A percentile compares a stretch with the other conserved stretches of the same genome.
These are phyloP conservation scores for Recurvomyces mirabilis DNA, from an alignment of 495 filamentous ascomycete species.

Conservation along the genomic window DNA sequence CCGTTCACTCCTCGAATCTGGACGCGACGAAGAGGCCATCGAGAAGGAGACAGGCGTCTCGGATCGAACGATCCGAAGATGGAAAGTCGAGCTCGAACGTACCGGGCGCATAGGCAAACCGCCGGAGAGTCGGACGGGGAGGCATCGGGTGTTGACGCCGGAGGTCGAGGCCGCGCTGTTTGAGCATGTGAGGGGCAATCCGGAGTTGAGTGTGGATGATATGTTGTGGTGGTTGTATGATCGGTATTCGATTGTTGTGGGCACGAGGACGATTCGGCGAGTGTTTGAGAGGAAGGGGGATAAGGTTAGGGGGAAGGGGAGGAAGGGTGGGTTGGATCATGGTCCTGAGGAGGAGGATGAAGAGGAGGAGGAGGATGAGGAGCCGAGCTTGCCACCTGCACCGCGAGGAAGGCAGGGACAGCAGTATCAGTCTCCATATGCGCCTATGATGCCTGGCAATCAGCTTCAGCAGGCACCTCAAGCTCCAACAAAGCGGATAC, in stretches of 20 bases:
- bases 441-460: conserved; percentile 3
- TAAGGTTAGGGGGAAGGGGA: conserved; percentile 3
- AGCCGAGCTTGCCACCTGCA: neutral
- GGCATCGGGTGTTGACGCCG: conserved; percentile 15
- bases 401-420: neutral
- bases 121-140: conserved; percentile 19
- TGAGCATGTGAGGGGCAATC: conserved; percentile 12
- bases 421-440: conserved; percentile 19
- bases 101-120: conserved; percentile 21
- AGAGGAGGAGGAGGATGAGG: conserved; percentile 10
- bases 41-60: conserved; percentile 19
- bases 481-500: conserved; percentile 5
- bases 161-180: conserved; percentile 20
- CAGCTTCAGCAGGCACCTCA: conserved; percentile 12
- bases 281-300: conserved; percentile 18
- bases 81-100: conserved; percentile 21
- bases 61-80: conserved; percentile 18
- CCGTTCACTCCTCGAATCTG: conserved; percentile 8
- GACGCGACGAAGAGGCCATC: conserved; percentile 16
- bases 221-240: conserved; percentile 23
- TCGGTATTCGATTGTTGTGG: conserved; percentile 18
- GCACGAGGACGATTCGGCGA: conserved; percentile 17
- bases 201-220: conserved; percentile 18
- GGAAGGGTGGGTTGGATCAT: neutral
- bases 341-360: conserved; percentile 9